Base-by-base conservation (phyloP, 768 basidiomycete species). In the Naganishia onofrii region DNA sequence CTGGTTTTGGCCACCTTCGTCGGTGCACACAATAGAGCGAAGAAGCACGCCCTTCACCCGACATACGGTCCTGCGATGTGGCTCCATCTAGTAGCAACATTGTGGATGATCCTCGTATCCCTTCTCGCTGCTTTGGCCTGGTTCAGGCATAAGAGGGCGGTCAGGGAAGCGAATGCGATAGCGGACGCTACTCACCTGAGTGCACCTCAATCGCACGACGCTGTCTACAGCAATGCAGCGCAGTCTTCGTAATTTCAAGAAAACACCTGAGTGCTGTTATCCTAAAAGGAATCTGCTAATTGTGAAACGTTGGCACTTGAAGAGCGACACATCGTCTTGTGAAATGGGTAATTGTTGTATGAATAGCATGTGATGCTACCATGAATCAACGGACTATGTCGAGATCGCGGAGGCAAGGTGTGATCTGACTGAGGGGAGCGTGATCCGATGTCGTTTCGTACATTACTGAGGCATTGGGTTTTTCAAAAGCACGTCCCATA, bases 11-110 rank as follows among this genome's bases (percentile, higher is more conserved):
- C 76, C 60, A 64, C 71, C 69, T 78, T 74, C 38, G 77, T 74
- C 46, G 71, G 72, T 15, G 75, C 73, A 34, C 74, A 78, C 68
- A 70, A 72, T 53, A 67, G 77, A 70, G 74, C 72, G 71, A 57
- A 56, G 42, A 3, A 60, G 15, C 70, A 74, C 58, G 57, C 28
- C 32, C 66, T 75, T 52, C 32, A 60, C 21, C 72, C 75, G 0
- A 60, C 72, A 28, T 78, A 80, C 67, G 79, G 79, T 29, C 46
- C 74, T 10, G 79, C 77, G 3, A 72, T 80, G 53, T 71, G 73
- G 32, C 69, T 80, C 13, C 73, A 75, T 56, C 74, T 80, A 36
- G 34, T 76, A 58, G 79, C 76, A 17, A 68, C 38, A 17, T 36
- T 77, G 42, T 57, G 76, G 15, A 74, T 72, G 65, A 67, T 78